Percentiles rank a stretch among this genome's conserved stretches.
Conservation (phyloP, 768 basidiomycete genomes). For the Coprinopsis marcescibilis region DNA sequence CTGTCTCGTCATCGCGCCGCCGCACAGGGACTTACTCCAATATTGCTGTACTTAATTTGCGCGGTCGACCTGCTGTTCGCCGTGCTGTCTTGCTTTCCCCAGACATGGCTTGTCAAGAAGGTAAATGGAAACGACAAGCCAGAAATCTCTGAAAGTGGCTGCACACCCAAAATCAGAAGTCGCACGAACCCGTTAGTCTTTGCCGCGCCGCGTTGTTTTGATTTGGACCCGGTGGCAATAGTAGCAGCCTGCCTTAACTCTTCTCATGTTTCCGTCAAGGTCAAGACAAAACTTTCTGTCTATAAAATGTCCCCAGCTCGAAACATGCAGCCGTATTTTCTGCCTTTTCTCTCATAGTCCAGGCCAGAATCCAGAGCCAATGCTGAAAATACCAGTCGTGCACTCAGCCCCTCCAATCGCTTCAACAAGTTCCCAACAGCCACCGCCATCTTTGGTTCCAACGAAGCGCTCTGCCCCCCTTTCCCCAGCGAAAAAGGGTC, state of each 20-base stretch:
- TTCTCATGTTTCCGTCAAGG: constrained; percentile 56
- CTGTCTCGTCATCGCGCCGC: not conserved
- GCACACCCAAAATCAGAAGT: too few relatives aligned
- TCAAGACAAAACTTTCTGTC: constrained; percentile 46
- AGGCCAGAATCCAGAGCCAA: constrained; percentile 24
- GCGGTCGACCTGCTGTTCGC: constrained; percentile 4
- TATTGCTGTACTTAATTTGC: constrained; percentile 17
- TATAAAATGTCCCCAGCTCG: constrained; percentile 52
- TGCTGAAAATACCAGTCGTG: constrained; percentile 34
- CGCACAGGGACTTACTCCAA: constrained; percentile 6
- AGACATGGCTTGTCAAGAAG: too few relatives aligned
- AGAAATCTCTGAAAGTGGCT: too few relatives aligned
- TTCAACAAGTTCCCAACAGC: constrained; percentile 12
- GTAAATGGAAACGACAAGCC: too few relatives aligned
- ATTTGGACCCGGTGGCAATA: not conserved
- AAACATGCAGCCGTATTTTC: constrained; percentile 39
- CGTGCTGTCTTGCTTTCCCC: too few relatives aligned
- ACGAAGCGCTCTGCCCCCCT: constrained; percentile 45
- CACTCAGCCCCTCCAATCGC: constrained; percentile 18
- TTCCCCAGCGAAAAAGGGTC: constrained; percentile 24
- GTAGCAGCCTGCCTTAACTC: not conserved
- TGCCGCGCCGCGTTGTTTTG: too few relatives aligned
- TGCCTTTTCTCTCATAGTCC: constrained; percentile 65
- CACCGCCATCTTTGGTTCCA: constrained; percentile 30
- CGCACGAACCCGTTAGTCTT: too few relatives aligned